These are phyloP conservation scores for Cylindrotheca fusiformis DNA, from an alignment of 108 stramenopile species.

Conservation along the genomic window DNA sequence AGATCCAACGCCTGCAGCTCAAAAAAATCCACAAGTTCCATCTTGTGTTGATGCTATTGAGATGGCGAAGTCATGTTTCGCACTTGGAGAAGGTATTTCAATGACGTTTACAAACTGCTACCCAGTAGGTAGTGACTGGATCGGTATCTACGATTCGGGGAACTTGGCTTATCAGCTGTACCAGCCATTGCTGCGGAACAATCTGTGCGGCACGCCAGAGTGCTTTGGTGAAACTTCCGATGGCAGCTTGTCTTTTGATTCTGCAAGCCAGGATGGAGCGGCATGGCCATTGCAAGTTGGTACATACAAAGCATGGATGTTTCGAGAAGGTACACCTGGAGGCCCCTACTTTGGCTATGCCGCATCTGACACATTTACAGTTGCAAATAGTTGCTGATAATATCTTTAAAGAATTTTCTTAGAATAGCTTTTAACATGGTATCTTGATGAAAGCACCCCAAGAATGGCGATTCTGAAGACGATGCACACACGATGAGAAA, in stretches of 20 bases:
- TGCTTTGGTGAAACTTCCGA: background rate
- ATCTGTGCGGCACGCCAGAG: conserved; percentile 3
- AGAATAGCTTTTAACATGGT: too few relatives aligned
- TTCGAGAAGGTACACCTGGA: background rate
- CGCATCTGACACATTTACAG: background rate
- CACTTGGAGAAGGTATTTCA: conserved; percentile 7
- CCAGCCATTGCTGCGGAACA: background rate
- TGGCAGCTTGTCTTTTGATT: background rate
- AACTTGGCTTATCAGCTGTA: background rate
- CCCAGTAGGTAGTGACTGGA: conserved; percentile 17
- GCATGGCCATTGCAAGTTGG: background rate
- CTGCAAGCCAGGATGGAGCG: background rate
- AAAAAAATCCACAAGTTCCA: background rate
- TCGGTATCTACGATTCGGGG: conserved; percentile 9
- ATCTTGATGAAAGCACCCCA: too few relatives aligned
- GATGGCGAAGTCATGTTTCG: conserved; percentile 3
- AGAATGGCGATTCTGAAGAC: too few relatives aligned
- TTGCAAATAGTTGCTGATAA: background rate
- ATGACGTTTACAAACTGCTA: conserved; percentile 27
- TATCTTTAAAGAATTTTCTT: too few relatives aligned
- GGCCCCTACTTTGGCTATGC: background rate
- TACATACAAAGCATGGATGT: conserved; percentile 8
- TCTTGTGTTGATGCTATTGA: conserved; percentile 1
- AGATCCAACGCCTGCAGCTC: background rate
- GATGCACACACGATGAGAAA: too few relatives aligned